Conservation (phyloP, 192 early-diverging fungal genomes). For the Backusella sp. region DNA sequence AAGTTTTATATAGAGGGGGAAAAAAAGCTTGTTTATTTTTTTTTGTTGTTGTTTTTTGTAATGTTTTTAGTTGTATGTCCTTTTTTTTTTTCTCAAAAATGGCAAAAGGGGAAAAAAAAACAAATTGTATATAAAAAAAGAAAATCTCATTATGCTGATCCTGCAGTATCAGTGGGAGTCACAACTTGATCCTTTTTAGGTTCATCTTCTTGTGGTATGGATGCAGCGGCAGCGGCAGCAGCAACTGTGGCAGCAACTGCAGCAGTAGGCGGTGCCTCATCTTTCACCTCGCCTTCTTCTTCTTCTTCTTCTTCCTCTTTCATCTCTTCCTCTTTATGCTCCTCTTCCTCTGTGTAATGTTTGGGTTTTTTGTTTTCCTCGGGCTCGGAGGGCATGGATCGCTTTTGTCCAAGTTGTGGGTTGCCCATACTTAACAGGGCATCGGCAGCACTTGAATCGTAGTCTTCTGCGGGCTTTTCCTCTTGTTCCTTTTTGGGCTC, state of each 20-base stretch:
- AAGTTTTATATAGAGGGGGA: no score
- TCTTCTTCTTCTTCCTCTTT: background rate
- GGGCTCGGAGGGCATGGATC: background rate
- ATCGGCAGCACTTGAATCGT: constrained; percentile 31
- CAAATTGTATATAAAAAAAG: no score
- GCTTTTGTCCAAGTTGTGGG: constrained; percentile 14
- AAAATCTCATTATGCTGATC: constrained; percentile 13
- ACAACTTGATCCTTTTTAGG: background rate
- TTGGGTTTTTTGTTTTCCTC: constrained; percentile 17
- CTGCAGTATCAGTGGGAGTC: constrained; percentile 13
- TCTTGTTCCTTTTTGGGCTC: background rate
- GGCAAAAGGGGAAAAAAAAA: no score
- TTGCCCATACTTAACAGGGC: constrained; percentile 19
- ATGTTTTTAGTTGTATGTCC: no score
- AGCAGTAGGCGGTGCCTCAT: constrained; percentile 5
- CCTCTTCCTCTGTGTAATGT: background rate
- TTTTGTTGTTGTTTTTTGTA: background rate
- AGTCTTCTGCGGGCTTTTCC: constrained; percentile 6
- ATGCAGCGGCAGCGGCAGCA: constrained; percentile 9
- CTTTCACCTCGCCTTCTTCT: constrained; percentile 11
- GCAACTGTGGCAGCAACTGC: constrained; percentile 14
- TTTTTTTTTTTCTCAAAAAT: no score
- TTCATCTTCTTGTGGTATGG: constrained; percentile 4
- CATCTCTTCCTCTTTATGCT: background rate
- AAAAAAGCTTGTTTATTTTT: background rate